Evolutionary conservation across 208 protist genomes (phyloP).

Genomic region (Eutreptiella sp.): DNA sequence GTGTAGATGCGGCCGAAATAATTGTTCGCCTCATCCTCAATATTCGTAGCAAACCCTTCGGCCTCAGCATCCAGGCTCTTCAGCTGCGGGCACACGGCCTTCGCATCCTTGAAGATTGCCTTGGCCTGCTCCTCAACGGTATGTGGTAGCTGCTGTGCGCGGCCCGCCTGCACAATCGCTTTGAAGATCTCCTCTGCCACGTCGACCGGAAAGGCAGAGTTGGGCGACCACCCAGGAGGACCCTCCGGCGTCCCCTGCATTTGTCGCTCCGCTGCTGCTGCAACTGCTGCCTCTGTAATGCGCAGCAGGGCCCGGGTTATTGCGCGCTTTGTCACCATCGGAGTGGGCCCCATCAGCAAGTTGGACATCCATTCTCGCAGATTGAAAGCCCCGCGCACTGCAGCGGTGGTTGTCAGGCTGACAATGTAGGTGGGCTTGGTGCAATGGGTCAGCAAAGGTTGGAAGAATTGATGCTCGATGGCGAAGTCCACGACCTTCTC

Average conservation of each 20-base stretch:
- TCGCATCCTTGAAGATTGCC: slow-evolving; percentile 17
- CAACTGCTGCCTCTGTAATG: no score
- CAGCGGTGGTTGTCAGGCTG: no score
- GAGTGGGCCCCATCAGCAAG: no score
- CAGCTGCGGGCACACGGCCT: no score
- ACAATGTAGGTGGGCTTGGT: no score
- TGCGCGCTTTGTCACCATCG: no score
- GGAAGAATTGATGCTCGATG: no score
- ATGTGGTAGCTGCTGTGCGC: background rate
- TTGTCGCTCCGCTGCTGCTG: slow-evolving; percentile 45
- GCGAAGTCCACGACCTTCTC: no score
- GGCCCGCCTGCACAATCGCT: background rate
- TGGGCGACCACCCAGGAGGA: background rate
- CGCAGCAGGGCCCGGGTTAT: no score
- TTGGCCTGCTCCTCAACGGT: background rate
- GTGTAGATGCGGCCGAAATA: slow-evolving; percentile 39
- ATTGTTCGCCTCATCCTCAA: slow-evolving; percentile 53
- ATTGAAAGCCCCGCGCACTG: no score
- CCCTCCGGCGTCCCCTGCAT: slow-evolving; percentile 9
- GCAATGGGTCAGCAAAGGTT: no score
- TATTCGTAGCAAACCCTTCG: slow-evolving; percentile 34
- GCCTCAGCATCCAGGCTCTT: background rate
- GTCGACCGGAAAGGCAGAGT: background rate
- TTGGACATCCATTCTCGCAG: no score
- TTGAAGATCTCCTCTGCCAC: background rate